phyloP scores from a whole-genome alignment of 1,284 basidiomycete genomes.

The Hemileia vastatrix region DNA sequence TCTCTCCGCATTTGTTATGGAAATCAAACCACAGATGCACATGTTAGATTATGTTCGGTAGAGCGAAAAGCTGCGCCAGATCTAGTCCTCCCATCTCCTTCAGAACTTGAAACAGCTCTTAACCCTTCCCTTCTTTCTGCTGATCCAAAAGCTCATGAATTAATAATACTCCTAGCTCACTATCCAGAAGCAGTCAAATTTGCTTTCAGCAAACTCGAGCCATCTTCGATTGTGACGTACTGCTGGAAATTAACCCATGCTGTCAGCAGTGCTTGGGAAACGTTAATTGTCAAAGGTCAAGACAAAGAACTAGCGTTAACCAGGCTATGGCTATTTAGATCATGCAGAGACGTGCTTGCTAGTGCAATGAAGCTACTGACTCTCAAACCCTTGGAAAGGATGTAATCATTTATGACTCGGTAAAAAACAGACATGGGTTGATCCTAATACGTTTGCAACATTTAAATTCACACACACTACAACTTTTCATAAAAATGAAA shows the following conservation, averaged over 20 bases:
- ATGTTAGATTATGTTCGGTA: conserved; percentile 86
- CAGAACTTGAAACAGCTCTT: conserved; percentile 55
- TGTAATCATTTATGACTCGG: no score
- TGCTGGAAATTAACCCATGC: conserved; percentile 58
- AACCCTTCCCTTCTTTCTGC: conserved; percentile 58
- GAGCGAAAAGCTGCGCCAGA: conserved; percentile 80
- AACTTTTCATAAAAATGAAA: no score
- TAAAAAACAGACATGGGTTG: no score
- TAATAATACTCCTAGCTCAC: conserved; percentile 70
- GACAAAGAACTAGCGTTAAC: conserved; percentile 62
- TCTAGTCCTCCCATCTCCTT: conserved; percentile 62
- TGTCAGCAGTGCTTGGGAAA: conserved; percentile 81
- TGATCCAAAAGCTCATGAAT: conserved; percentile 68
- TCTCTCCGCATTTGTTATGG: no score
- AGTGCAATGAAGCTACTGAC: conserved; percentile 79
- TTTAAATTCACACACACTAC: no score
- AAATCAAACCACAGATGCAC: conserved; percentile 57
- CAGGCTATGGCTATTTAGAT: conserved; percentile 81
- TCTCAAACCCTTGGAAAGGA: conserved; percentile 77
- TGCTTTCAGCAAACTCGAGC: conserved; percentile 76
- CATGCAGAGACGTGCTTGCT: conserved; percentile 75
- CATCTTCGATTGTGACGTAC: conserved; percentile 66
- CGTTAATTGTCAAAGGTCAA: conserved; percentile 70
- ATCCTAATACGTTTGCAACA: no score
- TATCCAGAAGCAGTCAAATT: conserved; percentile 85